Percentiles rank a stretch among this genome's conserved stretches.
Conservation (phyloP, 331 rosid genomes). For the Quercus tomentella region DNA sequence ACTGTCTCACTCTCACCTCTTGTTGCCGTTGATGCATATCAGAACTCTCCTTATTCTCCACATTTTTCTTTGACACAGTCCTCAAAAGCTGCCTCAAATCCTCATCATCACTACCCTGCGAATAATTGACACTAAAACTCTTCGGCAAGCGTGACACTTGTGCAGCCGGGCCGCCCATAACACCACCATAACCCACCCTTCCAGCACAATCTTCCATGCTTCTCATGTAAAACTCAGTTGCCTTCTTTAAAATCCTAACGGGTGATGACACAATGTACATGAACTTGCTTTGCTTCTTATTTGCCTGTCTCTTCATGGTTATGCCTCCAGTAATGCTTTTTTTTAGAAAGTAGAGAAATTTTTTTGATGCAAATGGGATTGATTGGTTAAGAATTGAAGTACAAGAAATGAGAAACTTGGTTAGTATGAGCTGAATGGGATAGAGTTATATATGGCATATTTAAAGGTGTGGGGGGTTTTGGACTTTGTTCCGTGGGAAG, state of each 20-base stretch:
- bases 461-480: not conserved
- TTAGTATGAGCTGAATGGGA: not conserved
- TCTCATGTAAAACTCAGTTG: slow-evolving; percentile 33
- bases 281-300: slow-evolving; percentile 18
- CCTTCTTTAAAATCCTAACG: slow-evolving; percentile 34
- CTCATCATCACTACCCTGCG: not conserved
- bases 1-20: not conserved
- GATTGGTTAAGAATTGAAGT: not conserved
- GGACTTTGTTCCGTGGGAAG: not conserved
- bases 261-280: slow-evolving; percentile 29
- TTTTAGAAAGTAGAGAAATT: not conserved
- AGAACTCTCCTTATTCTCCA: not conserved
- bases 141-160: slow-evolving; percentile 15
- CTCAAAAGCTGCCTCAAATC: not conserved
- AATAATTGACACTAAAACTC: slow-evolving; percentile 11
- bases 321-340: not conserved
- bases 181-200: slow-evolving; percentile 14
- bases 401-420: not conserved
- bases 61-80: not conserved
- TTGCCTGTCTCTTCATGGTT: slow-evolving; percentile 9
- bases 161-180: not conserved
- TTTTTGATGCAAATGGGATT: not conserved
- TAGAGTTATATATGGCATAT: not conserved
- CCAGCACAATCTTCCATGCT: slow-evolving; percentile 29
- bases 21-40: not conserved